Evolutionary conservation across 331 rosid genomes (phyloP), one percentile per base, ranked within the genome.

Genomic region (Quercus tomentella): DNA sequence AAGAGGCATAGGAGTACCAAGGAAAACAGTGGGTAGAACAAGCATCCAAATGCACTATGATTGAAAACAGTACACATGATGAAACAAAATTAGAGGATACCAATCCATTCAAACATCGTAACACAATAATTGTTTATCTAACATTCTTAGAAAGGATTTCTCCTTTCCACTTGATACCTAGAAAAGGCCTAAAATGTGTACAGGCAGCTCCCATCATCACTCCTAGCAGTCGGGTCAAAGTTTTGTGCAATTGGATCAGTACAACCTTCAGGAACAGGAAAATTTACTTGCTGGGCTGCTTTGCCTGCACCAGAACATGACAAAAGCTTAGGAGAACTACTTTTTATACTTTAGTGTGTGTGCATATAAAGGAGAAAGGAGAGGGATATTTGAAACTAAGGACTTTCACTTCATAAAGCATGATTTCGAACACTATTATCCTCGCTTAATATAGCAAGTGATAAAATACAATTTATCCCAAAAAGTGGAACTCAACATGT

Each of bases 191-290:
- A 90, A 69, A 86, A 23, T 74, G 45, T 58, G 82, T 89, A 92
- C 21, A 37, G 15, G 74, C 97, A 95, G 80, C 81, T 88, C 66
- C 97, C 97, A 85, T 94, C 95, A 74, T 94, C 98, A 77, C 97
- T 94, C 81, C 94, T 91, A 12, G 97, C 97, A 66, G 92, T 94
- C 76, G 98, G 97, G 81, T 92, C 98, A 57, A 82, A 94, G 91
- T 91, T 94, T 41, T 1, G 0, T 45, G 92, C 98, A 79, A 12
- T 89, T 68, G 82, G 97, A 87, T 92, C 96, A 22, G 93, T 95
- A 61, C 94, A 93, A 23, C 95, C 97, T 85, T 90, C 96, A 17
- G 97, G 94, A 67, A 92, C 78, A 2, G 95, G 97, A 80, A 92
- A 1, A 18, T 8, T 41, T 57, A 91, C 78, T 81, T 92, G 95